phyloP scores from a whole-genome alignment of 257 asterid species.

The Catharanthus roseus region DNA sequence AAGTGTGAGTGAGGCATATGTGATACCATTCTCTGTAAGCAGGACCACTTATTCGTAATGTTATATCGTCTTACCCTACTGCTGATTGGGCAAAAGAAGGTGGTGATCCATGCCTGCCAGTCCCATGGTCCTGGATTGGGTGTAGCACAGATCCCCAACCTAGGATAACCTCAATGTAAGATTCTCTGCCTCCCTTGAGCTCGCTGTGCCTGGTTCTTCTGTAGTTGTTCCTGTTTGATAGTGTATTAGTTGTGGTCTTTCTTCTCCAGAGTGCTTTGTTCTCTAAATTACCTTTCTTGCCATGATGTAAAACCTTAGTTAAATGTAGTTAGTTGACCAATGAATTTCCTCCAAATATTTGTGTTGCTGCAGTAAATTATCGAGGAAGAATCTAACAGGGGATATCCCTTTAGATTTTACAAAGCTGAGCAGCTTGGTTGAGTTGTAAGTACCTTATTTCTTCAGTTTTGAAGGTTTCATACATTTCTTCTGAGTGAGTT shows the following conservation, averaged over 20 bases:
- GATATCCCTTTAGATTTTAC: constrained; percentile 54
- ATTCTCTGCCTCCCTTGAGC: not conserved
- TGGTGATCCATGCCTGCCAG: constrained; percentile 96
- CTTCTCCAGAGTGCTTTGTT: not conserved
- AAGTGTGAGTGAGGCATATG: constrained; percentile 1
- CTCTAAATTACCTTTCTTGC: not conserved
- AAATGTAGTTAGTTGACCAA: not conserved
- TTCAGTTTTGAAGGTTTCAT: not conserved
- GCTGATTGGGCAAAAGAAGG: constrained; percentile 86
- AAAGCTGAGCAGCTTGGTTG: constrained; percentile 54
- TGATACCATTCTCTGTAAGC: constrained; percentile 23
- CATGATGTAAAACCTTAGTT: not conserved
- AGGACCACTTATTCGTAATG: constrained; percentile 59
- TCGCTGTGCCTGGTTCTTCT: not conserved
- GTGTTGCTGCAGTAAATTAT: constrained; percentile 56
- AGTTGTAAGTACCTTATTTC: constrained; percentile 51
- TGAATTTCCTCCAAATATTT: not conserved
- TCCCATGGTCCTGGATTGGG: constrained; percentile 90
- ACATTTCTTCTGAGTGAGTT: constrained; percentile 6
- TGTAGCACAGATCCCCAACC: constrained; percentile 79
- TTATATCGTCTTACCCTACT: constrained; percentile 40
- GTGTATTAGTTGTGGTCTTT: not conserved
- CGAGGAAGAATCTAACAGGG: constrained; percentile 66
- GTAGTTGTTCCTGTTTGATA: not conserved
- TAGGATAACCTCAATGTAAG: constrained; percentile 66